Evolutionary conservation across 1,139 yeast genomes (phyloP).

Genomic region (Kurtzmaniella quercitrusa): DNA sequence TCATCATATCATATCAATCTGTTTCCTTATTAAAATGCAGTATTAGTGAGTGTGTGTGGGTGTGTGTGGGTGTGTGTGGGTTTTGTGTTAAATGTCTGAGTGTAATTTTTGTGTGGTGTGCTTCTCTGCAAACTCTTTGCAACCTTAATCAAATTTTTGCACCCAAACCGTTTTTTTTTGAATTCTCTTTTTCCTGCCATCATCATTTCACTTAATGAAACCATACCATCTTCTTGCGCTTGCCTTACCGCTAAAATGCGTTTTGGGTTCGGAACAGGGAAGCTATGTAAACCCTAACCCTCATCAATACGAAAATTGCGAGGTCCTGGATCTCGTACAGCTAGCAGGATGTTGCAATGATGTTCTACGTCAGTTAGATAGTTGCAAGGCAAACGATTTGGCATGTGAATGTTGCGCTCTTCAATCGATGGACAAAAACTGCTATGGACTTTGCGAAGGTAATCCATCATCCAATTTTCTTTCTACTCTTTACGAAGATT

Average conservation of each 20-base stretch:
- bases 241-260: neutral
- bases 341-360: conserved; percentile 44
- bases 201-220: neutral
- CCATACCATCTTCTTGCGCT: neutral
- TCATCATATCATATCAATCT: too few species aligned
- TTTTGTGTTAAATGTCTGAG: too few species aligned
- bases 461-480: conserved; percentile 46
- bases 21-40: too few species aligned
- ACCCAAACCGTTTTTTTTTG: neutral
- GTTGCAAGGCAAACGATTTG: conserved; percentile 48
- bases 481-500: conserved; percentile 42
- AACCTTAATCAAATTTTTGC: neutral
- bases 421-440: conserved; percentile 41
- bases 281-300: conserved; percentile 47
- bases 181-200: neutral
- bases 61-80: too few species aligned
- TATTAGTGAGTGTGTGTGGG: too few species aligned
- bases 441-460: conserved; percentile 48
- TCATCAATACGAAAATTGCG: conserved; percentile 32
- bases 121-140: neutral
- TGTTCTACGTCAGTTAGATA: conserved; percentile 40
- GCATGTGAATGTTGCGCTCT: conserved; percentile 57
- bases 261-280: conserved; percentile 26
- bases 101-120: too few species aligned
- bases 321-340: conserved; percentile 39